Conservation (phyloP, 352 stramenopile genomes). For the Pythium sukuiense region DNA sequence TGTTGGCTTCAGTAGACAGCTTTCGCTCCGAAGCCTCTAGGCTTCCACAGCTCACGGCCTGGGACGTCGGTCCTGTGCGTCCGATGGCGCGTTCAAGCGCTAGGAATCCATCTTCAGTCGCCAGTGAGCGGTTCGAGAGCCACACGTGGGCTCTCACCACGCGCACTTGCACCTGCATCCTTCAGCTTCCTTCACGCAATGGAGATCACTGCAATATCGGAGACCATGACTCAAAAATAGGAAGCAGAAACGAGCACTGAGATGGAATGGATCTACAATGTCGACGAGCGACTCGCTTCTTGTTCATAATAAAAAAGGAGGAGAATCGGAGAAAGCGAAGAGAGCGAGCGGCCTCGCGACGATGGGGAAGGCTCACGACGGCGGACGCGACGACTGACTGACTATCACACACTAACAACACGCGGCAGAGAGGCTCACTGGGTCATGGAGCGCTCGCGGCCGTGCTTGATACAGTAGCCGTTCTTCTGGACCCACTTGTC, state of each 20-base stretch:
- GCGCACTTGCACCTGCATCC: slow-evolving; percentile 38
- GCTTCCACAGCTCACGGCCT: slow-evolving; percentile 10
- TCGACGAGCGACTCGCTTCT: background rate
- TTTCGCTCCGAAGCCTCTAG: background rate
- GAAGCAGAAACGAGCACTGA: background rate
- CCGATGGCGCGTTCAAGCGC: slow-evolving; percentile 33
- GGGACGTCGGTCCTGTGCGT: background rate
- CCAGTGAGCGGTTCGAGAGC: slow-evolving; percentile 32
- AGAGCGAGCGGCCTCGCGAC: background rate
- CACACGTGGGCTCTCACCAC: slow-evolving; percentile 42
- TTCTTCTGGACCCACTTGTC: slow-evolving; percentile 91
- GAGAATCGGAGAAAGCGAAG: background rate
- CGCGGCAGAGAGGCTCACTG: slow-evolving; percentile 30
- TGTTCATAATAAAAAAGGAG: slow-evolving; percentile 13
- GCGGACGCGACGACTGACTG: background rate
- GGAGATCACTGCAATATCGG: background rate
- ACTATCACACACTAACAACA: background rate
- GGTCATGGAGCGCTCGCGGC: slow-evolving; percentile 67
- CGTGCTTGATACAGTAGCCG: slow-evolving; percentile 89
- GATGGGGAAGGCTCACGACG: background rate
- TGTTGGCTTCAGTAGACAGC: background rate
- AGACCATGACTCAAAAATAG: background rate
- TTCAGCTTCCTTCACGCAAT: no score
- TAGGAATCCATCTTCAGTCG: slow-evolving; percentile 39
- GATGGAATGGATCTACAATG: no score